Percentiles rank a stretch among this genome's conserved stretches.
These are phyloP conservation scores for Pythium inflatum DNA, from an alignment of 352 stramenopile species.

Conservation along the genomic window DNA sequence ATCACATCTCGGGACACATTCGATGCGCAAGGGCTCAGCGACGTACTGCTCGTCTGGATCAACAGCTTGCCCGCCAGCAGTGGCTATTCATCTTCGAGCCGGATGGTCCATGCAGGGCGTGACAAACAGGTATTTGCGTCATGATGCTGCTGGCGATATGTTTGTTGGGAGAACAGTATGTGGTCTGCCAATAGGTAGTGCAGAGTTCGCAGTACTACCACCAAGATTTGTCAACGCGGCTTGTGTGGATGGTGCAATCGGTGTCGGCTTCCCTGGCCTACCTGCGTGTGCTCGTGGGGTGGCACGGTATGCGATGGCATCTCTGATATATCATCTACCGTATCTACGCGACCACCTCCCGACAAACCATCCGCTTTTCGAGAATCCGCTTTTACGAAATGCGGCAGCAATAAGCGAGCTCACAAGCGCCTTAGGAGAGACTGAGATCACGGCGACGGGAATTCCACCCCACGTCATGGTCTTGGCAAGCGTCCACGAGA, in stretches of 20 bases:
- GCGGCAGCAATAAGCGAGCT: neutral
- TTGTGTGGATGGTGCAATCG: constrained; percentile 15
- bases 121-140: constrained; percentile 33
- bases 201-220: constrained; percentile 27
- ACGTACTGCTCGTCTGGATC: constrained; percentile 30
- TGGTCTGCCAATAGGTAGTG: constrained; percentile 26
- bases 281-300: constrained; percentile 7
- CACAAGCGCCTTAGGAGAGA: neutral
- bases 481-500: neutral
- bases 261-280: constrained; percentile 14
- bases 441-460: constrained; percentile 4
- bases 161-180: constrained; percentile 32
- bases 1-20: constrained; percentile 31
- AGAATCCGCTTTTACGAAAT: constrained; percentile 1
- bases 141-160: constrained; percentile 33
- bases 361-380: neutral
- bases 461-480: constrained; percentile 14
- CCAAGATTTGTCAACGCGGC: constrained; percentile 2
- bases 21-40: constrained; percentile 33
- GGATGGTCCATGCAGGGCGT: constrained; percentile 30
- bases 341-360: neutral
- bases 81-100: constrained; percentile 29
- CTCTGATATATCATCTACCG: constrained; percentile 7
- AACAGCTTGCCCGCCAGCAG: constrained; percentile 29
- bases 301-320: neutral